Evolutionary conservation across 2,329 filamentous ascomycete species (phyloP), one percentile per base, ranked within the genome.

Genomic region (Cladosporium sp.): DNA sequence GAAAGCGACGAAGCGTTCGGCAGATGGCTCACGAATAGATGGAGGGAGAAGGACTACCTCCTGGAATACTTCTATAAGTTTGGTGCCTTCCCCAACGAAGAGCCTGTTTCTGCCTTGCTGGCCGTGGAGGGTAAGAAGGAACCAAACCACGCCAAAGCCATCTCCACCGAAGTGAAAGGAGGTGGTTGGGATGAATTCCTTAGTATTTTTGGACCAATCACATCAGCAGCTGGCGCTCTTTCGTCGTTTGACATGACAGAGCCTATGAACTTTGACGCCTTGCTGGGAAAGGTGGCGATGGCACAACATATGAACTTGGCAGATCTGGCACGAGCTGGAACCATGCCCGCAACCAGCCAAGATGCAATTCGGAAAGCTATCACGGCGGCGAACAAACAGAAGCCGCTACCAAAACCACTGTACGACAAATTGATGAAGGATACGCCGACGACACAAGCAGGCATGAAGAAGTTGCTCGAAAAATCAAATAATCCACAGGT

Each of bases 11-110:
- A 88, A 40, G 79, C 83, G 6, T 99, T 99, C 68, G 91, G 95
- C 59, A 68, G 80, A 3, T 99, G 94, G 94, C 80, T 97, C 28
- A 83, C 87, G 34, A 86, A 90, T 59, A 84, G 92, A 45, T 99
- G 94, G 94, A 84, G 87, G 52, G 92, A 96, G 72, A 99, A 99
- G 73, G 93, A 99, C 67, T 84, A 85, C 30, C 80, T 97, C 47
- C 84, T 99, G 69, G 92, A 97, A 66, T 84, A 91, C 64, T 97
- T 91, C 71, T 78, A 72, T 38, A 75, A 75, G 17, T 92, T 87
- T 2, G 91, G 89, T 3, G 83, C 87, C 19, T 96, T 97, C 68
- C 94, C 94, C 0, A 80, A 86, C 3, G 87, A 88, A 63, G 78
- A 84, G 55, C 65, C 71, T 2, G 61, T 65, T 14, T 64, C 69